These are phyloP conservation scores for Miscanthus sacchariflorus DNA, from an alignment of 202 grass and related monocot species.

Conservation along the genomic window DNA sequence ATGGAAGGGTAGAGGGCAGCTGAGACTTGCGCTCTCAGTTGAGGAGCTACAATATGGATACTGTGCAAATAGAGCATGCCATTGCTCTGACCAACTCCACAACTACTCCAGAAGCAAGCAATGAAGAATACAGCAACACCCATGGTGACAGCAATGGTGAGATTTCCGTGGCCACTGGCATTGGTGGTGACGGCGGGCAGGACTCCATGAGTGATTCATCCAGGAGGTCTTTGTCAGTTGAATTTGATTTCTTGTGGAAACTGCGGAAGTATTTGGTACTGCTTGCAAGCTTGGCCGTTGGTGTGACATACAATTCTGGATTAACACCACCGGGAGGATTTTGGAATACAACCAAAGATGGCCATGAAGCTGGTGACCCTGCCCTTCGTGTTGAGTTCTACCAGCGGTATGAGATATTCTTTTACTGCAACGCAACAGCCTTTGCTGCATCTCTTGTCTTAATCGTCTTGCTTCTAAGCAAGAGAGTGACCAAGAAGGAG, in stretches of 20 bases:
- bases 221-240: neutral
- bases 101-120: neutral
- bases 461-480: constrained; percentile 57
- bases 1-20: constrained; percentile 6
- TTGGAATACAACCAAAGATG: constrained; percentile 18
- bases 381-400: constrained; percentile 37
- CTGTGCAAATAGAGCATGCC: neutral
- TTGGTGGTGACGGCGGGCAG: neutral
- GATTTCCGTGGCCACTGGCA: neutral
- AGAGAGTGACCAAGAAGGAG: constrained; percentile 19
- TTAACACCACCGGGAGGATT: constrained; percentile 60
- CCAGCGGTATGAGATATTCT: constrained; percentile 45
- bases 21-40: neutral
- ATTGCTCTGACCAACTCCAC: neutral
- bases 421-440: constrained; percentile 52
- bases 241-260: constrained; percentile 56
- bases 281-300: constrained; percentile 52
- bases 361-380: constrained; percentile 49
- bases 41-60: constrained; percentile 21
- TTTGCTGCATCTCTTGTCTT: constrained; percentile 64
- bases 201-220: neutral
- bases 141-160: neutral
- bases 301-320: constrained; percentile 71
- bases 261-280: constrained; percentile 59
- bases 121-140: neutral